These are phyloP conservation scores for Danielia reshetovae DNA, from an alignment of 805 yeast species.

Conservation along the genomic window DNA sequence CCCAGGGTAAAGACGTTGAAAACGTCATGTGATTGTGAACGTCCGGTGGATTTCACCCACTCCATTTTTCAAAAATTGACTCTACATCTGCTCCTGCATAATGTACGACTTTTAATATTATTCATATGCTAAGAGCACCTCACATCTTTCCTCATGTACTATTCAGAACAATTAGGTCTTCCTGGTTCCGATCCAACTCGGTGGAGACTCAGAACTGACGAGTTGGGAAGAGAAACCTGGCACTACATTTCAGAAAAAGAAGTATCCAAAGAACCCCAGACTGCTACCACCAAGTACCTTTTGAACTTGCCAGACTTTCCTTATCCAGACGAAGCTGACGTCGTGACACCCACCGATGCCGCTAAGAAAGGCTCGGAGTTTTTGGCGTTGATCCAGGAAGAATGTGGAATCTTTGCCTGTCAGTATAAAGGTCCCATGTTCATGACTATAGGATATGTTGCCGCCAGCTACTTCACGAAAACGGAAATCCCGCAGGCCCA, in stretches of 20 bases:
- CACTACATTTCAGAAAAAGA: constrained; percentile 49
- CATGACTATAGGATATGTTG: constrained; percentile 86
- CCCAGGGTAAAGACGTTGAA: too few species aligned
- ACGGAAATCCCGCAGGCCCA: constrained; percentile 64
- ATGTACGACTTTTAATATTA: too few species aligned
- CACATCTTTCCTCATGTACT: constrained; percentile 22
- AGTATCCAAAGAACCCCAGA: constrained; percentile 43
- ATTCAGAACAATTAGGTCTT: constrained; percentile 69
- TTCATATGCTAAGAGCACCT: too few species aligned
- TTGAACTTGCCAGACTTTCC: constrained; percentile 42
- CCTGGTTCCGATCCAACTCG: constrained; percentile 62
- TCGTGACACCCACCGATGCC: constrained; percentile 50
- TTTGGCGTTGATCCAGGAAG: constrained; percentile 60
- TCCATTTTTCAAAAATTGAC: too few species aligned
- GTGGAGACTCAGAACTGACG: constrained; percentile 74
- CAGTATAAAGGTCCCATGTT: constrained; percentile 99
- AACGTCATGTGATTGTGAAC: too few species aligned
- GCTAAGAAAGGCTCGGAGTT: constrained; percentile 74
- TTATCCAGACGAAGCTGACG: constrained; percentile 29
- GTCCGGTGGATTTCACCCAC: too few species aligned
- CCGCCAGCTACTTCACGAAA: constrained; percentile 64
- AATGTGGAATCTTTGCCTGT: constrained; percentile 83
- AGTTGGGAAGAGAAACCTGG: constrained; percentile 82
- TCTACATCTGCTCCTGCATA: too few species aligned
- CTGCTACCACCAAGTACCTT: constrained; percentile 53